A percentile compares a stretch with the other conserved stretches of the same genome.
phyloP scores from a whole-genome alignment of 1,284 basidiomycete genomes.

The Pseudozyma thailandica region DNA sequence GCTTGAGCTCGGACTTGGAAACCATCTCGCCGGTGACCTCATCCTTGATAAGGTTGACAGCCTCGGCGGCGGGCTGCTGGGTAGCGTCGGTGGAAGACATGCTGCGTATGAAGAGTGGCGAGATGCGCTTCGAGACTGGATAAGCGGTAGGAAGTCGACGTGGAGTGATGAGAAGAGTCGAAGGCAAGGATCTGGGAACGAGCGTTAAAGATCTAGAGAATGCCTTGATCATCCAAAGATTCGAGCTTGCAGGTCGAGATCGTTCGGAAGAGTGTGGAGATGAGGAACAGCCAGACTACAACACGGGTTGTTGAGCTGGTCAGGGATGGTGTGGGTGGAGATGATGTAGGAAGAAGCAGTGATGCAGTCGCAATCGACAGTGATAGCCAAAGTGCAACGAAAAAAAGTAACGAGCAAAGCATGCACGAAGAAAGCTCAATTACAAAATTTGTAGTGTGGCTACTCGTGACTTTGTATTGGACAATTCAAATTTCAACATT shows the following conservation, averaged over 20 bases:
- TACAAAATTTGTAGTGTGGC: background rate
- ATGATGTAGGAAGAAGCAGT: background rate
- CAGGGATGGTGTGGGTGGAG: slow-evolving; percentile 1
- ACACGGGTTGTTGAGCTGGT: background rate
- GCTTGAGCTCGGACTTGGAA: slow-evolving; percentile 66
- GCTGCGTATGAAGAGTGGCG: slow-evolving; percentile 12
- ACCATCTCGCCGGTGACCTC: slow-evolving; percentile 67
- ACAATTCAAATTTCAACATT: background rate
- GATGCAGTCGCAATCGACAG: background rate
- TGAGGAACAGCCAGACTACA: slow-evolving; percentile 1
- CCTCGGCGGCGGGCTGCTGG: slow-evolving; percentile 38
- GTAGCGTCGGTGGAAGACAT: slow-evolving; percentile 50
- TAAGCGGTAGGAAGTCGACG: slow-evolving; percentile 1
- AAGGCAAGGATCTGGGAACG: slow-evolving; percentile 28
- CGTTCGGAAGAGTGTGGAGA: background rate
- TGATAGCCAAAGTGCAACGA: background rate
- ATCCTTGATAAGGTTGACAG: slow-evolving; percentile 63
- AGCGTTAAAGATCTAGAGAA: slow-evolving; percentile 20
- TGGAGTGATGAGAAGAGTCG: slow-evolving; percentile 3
- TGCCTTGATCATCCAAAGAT: slow-evolving; percentile 44
- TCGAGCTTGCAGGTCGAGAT: background rate
- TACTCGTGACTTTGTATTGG: background rate
- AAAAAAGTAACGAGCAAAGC: background rate
- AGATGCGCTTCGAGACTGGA: slow-evolving; percentile 1
- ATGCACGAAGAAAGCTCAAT: slow-evolving; percentile 11